These are phyloP conservation scores for Fusarium lyarnte DNA, from an alignment of 2,329 filamentous ascomycete genomes.

Conservation along the genomic window DNA sequence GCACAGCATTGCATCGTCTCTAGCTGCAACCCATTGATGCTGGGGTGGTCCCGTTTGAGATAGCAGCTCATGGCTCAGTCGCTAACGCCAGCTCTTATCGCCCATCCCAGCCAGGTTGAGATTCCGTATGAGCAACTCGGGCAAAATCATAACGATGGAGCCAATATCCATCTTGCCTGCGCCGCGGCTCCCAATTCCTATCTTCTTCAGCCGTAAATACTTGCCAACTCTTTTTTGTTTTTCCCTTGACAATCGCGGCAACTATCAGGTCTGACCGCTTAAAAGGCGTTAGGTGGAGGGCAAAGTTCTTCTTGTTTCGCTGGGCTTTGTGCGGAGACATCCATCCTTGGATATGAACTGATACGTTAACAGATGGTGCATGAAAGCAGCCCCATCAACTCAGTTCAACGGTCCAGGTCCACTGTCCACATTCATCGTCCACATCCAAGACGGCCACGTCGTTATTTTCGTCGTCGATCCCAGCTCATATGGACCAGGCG, in stretches of 20 bases:
- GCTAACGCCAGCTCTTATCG: constrained; percentile 2
- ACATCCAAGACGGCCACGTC: constrained; percentile 25
- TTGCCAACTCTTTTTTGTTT: not conserved
- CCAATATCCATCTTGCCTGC: not conserved
- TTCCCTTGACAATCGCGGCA: constrained; percentile 30
- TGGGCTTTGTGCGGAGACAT: constrained; percentile 23
- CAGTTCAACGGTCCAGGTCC: not conserved
- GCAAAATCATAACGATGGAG: not conserved
- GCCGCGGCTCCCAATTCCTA: not conserved
- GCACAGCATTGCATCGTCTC: constrained; percentile 2
- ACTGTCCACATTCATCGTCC: constrained; percentile 5
- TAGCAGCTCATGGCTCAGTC: not conserved
- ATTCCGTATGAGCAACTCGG: not conserved
- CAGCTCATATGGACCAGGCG: constrained; percentile 19
- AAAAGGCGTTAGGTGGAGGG: constrained; percentile 15
- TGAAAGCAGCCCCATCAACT: constrained; percentile 5
- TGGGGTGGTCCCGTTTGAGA: not conserved
- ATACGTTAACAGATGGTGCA: constrained; percentile 16
- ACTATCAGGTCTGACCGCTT: constrained; percentile 44
- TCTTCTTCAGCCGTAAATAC: not conserved
- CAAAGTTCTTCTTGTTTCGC: constrained; percentile 14
- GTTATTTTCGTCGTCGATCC: constrained; percentile 27
- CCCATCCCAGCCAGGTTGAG: not conserved
- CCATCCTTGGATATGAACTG: not conserved
- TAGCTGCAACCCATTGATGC: not conserved